phyloP scores from a whole-genome alignment of 169 alveolate genomes.

The Ichthyophthirius multifiliis region DNA sequence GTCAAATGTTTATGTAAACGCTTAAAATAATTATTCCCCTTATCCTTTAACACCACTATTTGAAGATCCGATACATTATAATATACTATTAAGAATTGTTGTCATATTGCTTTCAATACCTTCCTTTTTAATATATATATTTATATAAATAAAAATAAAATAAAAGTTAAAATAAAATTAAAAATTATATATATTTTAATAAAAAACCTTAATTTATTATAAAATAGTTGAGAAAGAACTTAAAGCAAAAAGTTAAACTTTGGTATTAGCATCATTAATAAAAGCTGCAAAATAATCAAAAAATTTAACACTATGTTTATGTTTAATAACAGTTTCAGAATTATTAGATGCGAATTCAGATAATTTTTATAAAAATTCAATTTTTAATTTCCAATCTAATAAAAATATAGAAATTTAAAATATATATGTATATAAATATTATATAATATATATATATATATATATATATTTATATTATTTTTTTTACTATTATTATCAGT shows the following conservation, averaged over 20 bases:
- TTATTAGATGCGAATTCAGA: slow-evolving; percentile 17
- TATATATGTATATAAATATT: background rate
- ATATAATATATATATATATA: no score
- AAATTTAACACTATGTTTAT: slow-evolving; percentile 21
- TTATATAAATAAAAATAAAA: no score
- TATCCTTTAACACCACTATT: background rate
- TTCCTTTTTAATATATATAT: background rate
- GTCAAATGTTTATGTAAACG: slow-evolving; percentile 3
- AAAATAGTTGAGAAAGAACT: slow-evolving; percentile 7
- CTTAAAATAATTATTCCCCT: slow-evolving; percentile 22
- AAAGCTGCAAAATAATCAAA: slow-evolving; percentile 8
- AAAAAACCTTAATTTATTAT: slow-evolving; percentile 12
- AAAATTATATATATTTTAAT: background rate
- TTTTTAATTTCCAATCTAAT: slow-evolving; percentile 26
- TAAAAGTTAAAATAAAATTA: background rate
- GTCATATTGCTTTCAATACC: background rate
- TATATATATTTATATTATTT: background rate
- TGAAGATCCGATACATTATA: slow-evolving; percentile 2
- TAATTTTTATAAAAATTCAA: slow-evolving; percentile 11
- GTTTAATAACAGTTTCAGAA: background rate
- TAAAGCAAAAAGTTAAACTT: slow-evolving; percentile 2
- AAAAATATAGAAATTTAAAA: background rate
- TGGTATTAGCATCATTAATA: slow-evolving; percentile 25
- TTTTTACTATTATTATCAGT: background rate
- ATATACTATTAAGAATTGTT: slow-evolving; percentile 13